These are phyloP conservation scores for Jamesozyma rosinii DNA, from an alignment of 805 yeast genomes.

Conservation along the genomic window DNA sequence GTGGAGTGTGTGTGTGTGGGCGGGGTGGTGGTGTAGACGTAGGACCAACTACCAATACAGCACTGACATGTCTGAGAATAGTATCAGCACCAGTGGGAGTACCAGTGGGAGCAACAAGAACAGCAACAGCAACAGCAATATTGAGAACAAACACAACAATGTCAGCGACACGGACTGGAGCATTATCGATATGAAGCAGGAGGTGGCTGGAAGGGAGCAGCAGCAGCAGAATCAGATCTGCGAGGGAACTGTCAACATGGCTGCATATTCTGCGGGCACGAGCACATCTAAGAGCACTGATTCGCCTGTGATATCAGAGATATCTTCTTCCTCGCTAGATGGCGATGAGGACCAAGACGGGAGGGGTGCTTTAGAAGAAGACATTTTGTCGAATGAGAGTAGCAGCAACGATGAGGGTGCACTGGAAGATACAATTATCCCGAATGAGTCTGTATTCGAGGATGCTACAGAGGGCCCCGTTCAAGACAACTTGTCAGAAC, in stretches of 20 bases:
- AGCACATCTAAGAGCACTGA: no score
- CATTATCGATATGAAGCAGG: background rate
- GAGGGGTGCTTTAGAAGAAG: conserved; percentile 10
- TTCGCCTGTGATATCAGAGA: background rate
- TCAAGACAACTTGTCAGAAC: background rate
- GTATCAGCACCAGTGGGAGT: no score
- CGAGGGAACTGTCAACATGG: no score
- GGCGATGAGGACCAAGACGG: background rate
- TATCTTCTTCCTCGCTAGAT: background rate
- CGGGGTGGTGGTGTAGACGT: no score
- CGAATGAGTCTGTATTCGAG: background rate
- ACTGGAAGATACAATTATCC: background rate
- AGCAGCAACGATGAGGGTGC: conserved; percentile 14
- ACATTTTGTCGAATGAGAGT: conserved; percentile 17
- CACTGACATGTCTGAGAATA: no score
- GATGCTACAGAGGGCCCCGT: background rate
- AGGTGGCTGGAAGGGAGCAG: background rate
- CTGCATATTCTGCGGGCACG: no score
- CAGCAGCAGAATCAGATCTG: no score
- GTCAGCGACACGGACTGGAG: conserved; percentile 1
- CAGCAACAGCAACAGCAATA: no score
- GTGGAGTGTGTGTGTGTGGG: no score
- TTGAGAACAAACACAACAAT: no score
- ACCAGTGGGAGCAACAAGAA: no score
- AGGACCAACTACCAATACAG: no score